Evolutionary conservation across 2,329 filamentous ascomycete species (phyloP), one percentile per base, ranked within the genome.

Genomic region (Thelonectria discophora): DNA sequence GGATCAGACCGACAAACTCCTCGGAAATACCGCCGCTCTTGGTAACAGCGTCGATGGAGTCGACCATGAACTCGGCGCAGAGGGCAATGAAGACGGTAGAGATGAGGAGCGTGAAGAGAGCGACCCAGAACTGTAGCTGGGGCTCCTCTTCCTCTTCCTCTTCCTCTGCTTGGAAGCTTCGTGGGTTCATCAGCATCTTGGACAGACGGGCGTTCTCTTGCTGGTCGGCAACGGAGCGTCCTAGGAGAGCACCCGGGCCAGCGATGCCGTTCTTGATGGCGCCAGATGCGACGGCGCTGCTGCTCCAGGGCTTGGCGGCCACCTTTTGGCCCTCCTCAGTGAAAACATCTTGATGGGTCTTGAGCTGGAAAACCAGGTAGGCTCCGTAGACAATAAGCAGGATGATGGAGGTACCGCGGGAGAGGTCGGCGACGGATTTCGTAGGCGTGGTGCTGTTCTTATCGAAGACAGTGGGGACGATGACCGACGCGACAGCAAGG

Each of bases 321-420:
- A 91, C 90, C 76, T 97, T 97, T 69, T 91, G 84, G 66, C 89
- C 91, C 34, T 91, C 88, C 54, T 88, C 87, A 74, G 90, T 92
- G 82, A 97, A 97, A 74, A 97, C 89, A 9, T 81, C 81, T 21
- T 85, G 83, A 76, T 97, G 94, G 0, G 94, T 94, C 75, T 93
- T 92, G 61, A 98, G 88, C 77, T 97, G 94, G 82, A 97, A 97
- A 77, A 92, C 84, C 2, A 98, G 88, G 72, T 96, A 97, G 58
- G 86, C 90, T 51, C 78, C 88, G 75, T 97, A 98, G 10, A 96
- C 90, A 48, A 96, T 74, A 1, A 98, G 84, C 5, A 97, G 84
- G 64, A 97, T 93, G 63, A 97, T 80, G 0, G 91, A 81, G 2
- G 90, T 92, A 53, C 91, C 91, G 56, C 90, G 87, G 0, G 91